A percentile compares a stretch with the other conserved stretches of the same genome.
phyloP scores from a whole-genome alignment of 148 eudicot species.

The Persicaria tinctoria region DNA sequence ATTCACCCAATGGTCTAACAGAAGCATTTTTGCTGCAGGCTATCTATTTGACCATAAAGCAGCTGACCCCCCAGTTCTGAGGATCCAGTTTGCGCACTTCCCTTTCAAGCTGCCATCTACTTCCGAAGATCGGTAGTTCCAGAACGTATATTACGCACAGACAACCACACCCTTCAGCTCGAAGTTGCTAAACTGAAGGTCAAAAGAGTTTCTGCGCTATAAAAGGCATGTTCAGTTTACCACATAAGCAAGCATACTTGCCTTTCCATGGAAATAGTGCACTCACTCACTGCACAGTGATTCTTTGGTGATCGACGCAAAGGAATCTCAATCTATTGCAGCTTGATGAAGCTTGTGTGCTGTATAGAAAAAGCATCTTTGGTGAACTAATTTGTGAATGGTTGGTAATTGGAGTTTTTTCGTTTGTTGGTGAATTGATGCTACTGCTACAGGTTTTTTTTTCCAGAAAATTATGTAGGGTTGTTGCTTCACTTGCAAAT shows the following conservation, averaged over 20 bases:
- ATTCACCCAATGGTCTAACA: not conserved
- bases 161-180: not conserved
- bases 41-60: constrained; percentile 87
- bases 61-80: constrained; percentile 49
- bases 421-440: not conserved
- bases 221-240: not conserved
- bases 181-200: constrained; percentile 2
- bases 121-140: constrained; percentile 5
- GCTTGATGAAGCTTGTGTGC: not conserved
- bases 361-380: not conserved
- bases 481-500: constrained; percentile 7
- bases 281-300: too few relatives aligned
- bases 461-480: not conserved
- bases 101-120: constrained; percentile 59
- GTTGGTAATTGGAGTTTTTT: not conserved
- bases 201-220: not conserved
- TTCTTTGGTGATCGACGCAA: not conserved
- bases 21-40: constrained; percentile 34
- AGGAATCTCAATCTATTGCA: not conserved
- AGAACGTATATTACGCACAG: not conserved
- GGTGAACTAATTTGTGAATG: not conserved
- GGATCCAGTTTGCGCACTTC: constrained; percentile 77
- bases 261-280: not conserved
- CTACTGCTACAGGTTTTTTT: too few relatives aligned
- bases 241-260: not conserved